Evolutionary conservation across 2,329 filamentous ascomycete genomes (phyloP).

Genomic region (Aspergillus sp.): DNA sequence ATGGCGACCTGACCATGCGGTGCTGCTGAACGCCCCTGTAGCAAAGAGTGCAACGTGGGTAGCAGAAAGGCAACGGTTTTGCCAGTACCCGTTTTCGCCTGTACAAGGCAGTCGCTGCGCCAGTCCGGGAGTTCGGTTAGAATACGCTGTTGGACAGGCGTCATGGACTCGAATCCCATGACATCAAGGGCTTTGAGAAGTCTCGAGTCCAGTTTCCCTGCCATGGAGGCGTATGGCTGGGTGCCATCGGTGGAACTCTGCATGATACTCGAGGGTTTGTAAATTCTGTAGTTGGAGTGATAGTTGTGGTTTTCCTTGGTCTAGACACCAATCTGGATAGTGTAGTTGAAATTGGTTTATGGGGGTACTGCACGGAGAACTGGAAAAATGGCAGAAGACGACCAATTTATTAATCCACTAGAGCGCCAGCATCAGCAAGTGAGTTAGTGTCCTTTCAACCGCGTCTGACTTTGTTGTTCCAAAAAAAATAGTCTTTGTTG

Average conservation of each 20-base stretch:
- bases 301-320: no score
- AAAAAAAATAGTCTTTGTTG: not conserved
- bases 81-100: constrained; percentile 53
- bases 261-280: not conserved
- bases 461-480: not conserved
- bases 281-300: not conserved
- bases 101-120: constrained; percentile 55
- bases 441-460: not conserved
- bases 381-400: not conserved
- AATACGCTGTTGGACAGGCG: constrained; percentile 56
- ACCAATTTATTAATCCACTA: not conserved
- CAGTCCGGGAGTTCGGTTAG: constrained; percentile 51
- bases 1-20: constrained; percentile 44
- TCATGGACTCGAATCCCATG: constrained; percentile 46
- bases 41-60: constrained; percentile 48
- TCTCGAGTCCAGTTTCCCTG: constrained; percentile 34
- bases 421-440: not conserved
- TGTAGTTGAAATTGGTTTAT: not conserved
- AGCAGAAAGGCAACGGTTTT: constrained; percentile 53
- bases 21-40: constrained; percentile 29
- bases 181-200: constrained; percentile 34
- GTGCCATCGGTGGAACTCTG: constrained; percentile 17
- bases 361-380: not conserved
- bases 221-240: constrained; percentile 32
- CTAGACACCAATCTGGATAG: not conserved